Percentiles rank a stretch among this genome's conserved stretches.
Evolutionary conservation across 148 eudicot genomes (phyloP).

Genomic region (Amaranthus hypochondriacus): DNA sequence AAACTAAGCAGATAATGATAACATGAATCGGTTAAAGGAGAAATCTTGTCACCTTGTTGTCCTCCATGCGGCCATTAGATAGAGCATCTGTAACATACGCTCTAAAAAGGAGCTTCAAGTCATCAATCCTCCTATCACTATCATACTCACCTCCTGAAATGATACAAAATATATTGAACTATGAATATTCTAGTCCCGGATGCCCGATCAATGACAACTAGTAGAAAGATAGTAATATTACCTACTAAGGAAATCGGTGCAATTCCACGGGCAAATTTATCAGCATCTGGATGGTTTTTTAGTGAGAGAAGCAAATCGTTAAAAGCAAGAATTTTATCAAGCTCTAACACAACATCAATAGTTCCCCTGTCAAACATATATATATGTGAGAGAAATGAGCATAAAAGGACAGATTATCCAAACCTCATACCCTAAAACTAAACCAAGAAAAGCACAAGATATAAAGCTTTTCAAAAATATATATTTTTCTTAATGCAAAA

Average conservation of each 20-base stretch:
- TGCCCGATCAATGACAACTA: constrained; percentile 1
- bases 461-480: not conserved
- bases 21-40: constrained; percentile 7
- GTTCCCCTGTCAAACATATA: constrained; percentile 46
- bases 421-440: not conserved
- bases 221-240: constrained; percentile 21
- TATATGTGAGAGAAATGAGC: constrained; percentile 7
- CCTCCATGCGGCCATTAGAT: constrained; percentile 81
- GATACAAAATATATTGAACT: constrained; percentile 7
- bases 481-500: not conserved
- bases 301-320: constrained; percentile 59
- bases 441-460: not conserved
- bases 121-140: constrained; percentile 64
- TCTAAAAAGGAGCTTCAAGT: constrained; percentile 82
- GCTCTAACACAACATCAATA: constrained; percentile 59
- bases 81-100: constrained; percentile 68
- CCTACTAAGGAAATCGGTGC: constrained; percentile 79
- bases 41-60: constrained; percentile 52
- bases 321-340: constrained; percentile 62
- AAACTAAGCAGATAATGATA: not conserved
- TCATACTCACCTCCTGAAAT: constrained; percentile 79
- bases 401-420: constrained; percentile 1
- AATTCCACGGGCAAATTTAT: constrained; percentile 71
- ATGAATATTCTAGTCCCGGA: constrained; percentile 5
- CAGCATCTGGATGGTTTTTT: constrained; percentile 68